Evolutionary conservation across 2,329 filamentous ascomycete species (phyloP).

Genomic region (Xylariaceae sp.): DNA sequence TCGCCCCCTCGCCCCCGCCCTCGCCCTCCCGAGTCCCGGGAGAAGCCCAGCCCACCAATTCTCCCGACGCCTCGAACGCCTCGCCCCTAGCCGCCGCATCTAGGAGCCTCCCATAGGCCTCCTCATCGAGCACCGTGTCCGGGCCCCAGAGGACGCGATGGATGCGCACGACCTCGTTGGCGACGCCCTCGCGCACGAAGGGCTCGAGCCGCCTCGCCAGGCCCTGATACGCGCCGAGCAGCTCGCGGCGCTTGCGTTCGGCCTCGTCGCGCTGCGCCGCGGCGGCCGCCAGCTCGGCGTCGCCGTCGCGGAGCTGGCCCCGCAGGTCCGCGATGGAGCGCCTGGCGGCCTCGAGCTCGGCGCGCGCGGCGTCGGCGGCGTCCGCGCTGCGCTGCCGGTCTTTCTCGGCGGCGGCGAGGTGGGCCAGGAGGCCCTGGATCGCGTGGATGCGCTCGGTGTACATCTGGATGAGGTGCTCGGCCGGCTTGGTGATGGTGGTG

Average conservation of each 20-base stretch:
- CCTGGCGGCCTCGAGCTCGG: conserved; percentile 6
- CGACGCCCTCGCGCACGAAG: neutral
- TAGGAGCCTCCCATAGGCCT: neutral
- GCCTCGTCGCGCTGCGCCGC: neutral
- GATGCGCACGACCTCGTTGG: conserved; percentile 1
- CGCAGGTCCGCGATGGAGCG: conserved; percentile 4
- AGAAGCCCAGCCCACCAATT: conserved; percentile 10
- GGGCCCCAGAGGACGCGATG: conserved; percentile 12
- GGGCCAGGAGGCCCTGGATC: neutral
- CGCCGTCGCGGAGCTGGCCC: neutral
- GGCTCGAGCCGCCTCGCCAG: neutral
- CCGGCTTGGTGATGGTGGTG: no score
- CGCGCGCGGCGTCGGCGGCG: neutral
- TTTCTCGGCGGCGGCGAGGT: neutral
- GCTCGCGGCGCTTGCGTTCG: neutral
- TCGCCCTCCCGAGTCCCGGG: no score
- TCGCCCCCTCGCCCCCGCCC: no score
- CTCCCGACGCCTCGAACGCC: neutral
- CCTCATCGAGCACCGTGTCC: conserved; percentile 2
- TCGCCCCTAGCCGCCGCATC: neutral
- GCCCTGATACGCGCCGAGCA: neutral
- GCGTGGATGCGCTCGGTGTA: no score
- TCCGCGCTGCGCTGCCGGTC: conserved; percentile 2
- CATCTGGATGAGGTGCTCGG: no score
- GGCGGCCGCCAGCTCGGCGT: neutral